phyloP scores from a whole-genome alignment of 2,329 filamentous ascomycete genomes.

The Fusarium xyrophilum region DNA sequence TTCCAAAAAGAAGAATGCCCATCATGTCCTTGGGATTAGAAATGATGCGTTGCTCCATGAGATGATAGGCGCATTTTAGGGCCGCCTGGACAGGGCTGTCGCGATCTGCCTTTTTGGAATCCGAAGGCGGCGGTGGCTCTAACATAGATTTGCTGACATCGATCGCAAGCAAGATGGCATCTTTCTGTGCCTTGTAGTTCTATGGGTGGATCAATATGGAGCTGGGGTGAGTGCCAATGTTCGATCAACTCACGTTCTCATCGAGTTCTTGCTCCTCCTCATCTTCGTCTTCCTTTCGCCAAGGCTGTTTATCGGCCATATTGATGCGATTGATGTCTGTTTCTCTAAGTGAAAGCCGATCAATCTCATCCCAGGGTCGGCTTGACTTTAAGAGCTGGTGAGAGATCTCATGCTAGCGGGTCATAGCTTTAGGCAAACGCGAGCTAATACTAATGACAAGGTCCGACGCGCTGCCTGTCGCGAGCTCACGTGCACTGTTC shows the following conservation, averaged over 20 bases:
- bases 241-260: slow-evolving; percentile 60
- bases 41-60: slow-evolving; percentile 99
- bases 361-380: slow-evolving; percentile 25
- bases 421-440: slow-evolving; percentile 46
- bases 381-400: slow-evolving; percentile 36
- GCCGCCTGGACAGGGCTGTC: slow-evolving; percentile 84
- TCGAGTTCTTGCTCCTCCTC: slow-evolving; percentile 67
- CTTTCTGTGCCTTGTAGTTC: slow-evolving; percentile 91
- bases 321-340: slow-evolving; percentile 2
- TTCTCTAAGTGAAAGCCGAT: slow-evolving; percentile 10
- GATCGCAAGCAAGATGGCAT: slow-evolving; percentile 97
- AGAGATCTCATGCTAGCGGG: slow-evolving; percentile 35
- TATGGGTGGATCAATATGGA: slow-evolving; percentile 46
- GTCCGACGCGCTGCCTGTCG: slow-evolving; percentile 35
- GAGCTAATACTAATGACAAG: slow-evolving; percentile 33
- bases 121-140: slow-evolving; percentile 64
- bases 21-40: slow-evolving; percentile 97
- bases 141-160: slow-evolving; percentile 92
- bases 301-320: slow-evolving; percentile 52
- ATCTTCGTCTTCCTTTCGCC: slow-evolving; percentile 65
- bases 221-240: slow-evolving; percentile 1
- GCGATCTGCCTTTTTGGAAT: slow-evolving; percentile 76
- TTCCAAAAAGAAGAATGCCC: slow-evolving; percentile 91
- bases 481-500: slow-evolving; percentile 43
- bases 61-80: slow-evolving; percentile 88